These are phyloP conservation scores for Dichotomopilus funicola DNA, from an alignment of 2,329 filamentous ascomycete species.

Conservation along the genomic window DNA sequence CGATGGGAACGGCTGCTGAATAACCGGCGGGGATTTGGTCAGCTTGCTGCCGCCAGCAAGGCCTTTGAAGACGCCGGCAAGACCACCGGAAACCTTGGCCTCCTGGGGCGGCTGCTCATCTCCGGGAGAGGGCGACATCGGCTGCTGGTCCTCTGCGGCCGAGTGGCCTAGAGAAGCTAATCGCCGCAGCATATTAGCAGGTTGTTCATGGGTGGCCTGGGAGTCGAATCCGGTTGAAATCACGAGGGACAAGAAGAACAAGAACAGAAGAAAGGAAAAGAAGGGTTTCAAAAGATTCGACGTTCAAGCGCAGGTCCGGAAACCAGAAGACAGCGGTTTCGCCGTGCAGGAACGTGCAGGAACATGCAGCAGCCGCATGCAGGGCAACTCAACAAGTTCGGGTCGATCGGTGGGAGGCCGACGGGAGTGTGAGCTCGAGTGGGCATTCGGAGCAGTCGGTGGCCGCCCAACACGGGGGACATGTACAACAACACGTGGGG, in stretches of 20 bases:
- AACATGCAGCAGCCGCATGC: constrained; percentile 26
- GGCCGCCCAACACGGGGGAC: background rate
- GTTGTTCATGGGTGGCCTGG: constrained; percentile 13
- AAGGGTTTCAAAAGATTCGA: constrained; percentile 2
- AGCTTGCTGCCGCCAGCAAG: constrained; percentile 48
- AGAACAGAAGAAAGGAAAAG: background rate
- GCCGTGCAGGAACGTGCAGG: constrained; percentile 22
- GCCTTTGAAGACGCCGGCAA: constrained; percentile 59
- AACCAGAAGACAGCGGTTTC: constrained; percentile 11
- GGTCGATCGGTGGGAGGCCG: constrained; percentile 1
- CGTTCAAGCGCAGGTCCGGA: constrained; percentile 12
- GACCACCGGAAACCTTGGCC: constrained; percentile 47
- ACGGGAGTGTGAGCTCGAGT: background rate
- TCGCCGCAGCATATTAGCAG: constrained; percentile 38
- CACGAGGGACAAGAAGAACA: background rate
- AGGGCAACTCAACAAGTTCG: constrained; percentile 11
- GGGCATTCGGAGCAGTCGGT: background rate
- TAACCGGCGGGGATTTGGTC: constrained; percentile 43
- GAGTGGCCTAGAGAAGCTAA: constrained; percentile 39
- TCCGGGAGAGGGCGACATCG: constrained; percentile 56
- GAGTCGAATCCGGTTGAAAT: background rate
- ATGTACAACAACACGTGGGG: constrained; percentile 1
- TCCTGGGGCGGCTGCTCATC: constrained; percentile 51
- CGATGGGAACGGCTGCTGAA: constrained; percentile 33
- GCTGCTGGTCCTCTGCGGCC: constrained; percentile 39